Evolutionary conservation across 1,284 basidiomycete genomes (phyloP), one percentile per base, ranked within the genome.

Genomic region (Trametes hirsuta): DNA sequence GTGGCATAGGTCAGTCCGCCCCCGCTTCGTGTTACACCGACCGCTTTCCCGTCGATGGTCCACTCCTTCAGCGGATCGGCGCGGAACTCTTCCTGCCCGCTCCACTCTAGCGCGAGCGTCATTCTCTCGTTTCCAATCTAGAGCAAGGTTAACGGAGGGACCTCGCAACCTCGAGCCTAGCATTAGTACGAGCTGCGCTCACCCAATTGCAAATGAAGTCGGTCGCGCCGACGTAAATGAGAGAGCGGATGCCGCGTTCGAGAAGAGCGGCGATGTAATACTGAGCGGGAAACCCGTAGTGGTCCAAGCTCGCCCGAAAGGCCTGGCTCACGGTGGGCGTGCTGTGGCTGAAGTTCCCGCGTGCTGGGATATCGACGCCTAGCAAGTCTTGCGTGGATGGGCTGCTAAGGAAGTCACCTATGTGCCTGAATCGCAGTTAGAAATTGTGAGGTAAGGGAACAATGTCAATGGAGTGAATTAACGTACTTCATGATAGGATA

Each of bases 181-280:
- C 14, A n/a, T 2, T 30, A 8, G 14, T 10, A 18, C 3, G 90
- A 60, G 84, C 79, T 63, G 90, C 74, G 85, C 68, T 40, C 39
- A 91, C 74, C 81, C 87, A 88, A 73, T 91, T 93, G 69, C 89
- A 91, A 62, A 90, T 86, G 78, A 81, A 89, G 72, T 92, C 90
- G 58, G 85, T 84, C 5, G 79, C 81, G 2, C 90, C 90, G 6
- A 86, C 88, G 65, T 92, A 92, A 58, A 93, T 84, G n/a, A 95
- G 80, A 3, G 88, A 85, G 6, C 82, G 76, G 36, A 95, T 77
- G 1, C 84, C 86, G 21, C 90, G 83, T 67, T 94, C 91, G 18
- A 95, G 82, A 39, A 95, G 80, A 1, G 79, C 85, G 1, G 83
- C 80, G 55, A 94, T 79, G 69, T 93, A 87, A 42, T 81, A 73